Conservation (phyloP, 805 yeast species). For the Metschnikowia continentalis region DNA sequence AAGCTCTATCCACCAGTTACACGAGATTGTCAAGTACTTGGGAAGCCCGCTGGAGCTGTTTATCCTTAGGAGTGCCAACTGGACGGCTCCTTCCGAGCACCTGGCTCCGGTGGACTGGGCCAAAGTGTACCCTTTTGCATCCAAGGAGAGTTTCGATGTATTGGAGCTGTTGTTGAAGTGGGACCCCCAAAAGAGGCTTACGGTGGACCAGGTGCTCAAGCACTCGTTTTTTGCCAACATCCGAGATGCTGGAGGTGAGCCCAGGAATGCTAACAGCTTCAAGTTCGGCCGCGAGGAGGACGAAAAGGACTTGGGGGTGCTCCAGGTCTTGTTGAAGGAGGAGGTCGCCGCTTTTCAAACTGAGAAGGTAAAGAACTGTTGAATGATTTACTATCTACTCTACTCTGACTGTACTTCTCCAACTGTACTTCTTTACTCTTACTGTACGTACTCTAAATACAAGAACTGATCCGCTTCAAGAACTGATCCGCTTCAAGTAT, state of each 20-base stretch:
- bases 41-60: constrained; percentile 53
- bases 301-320: constrained; percentile 16
- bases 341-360: constrained; percentile 22
- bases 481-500: too few species aligned
- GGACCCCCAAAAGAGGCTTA: constrained; percentile 53
- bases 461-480: too few species aligned
- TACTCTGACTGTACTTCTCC: too few species aligned
- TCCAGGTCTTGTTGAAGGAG: constrained; percentile 16
- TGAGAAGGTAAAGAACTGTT: constrained; percentile 3
- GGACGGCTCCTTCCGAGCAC: constrained; percentile 35
- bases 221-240: constrained; percentile 55
- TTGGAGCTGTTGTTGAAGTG: constrained; percentile 57
- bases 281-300: constrained; percentile 62
- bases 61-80: background rate
- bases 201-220: constrained; percentile 52
- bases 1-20: constrained; percentile 66
- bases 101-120: constrained; percentile 45
- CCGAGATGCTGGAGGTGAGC: constrained; percentile 55
- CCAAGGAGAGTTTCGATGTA: constrained; percentile 46
- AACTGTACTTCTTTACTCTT: too few species aligned
- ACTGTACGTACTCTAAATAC: too few species aligned
- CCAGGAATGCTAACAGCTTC: constrained; percentile 46
- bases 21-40: constrained; percentile 60
- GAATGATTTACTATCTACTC: background rate
- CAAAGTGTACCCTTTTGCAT: constrained; percentile 60